phyloP scores from a whole-genome alignment of 768 basidiomycete genomes.

The Filobasidium wieringae region DNA sequence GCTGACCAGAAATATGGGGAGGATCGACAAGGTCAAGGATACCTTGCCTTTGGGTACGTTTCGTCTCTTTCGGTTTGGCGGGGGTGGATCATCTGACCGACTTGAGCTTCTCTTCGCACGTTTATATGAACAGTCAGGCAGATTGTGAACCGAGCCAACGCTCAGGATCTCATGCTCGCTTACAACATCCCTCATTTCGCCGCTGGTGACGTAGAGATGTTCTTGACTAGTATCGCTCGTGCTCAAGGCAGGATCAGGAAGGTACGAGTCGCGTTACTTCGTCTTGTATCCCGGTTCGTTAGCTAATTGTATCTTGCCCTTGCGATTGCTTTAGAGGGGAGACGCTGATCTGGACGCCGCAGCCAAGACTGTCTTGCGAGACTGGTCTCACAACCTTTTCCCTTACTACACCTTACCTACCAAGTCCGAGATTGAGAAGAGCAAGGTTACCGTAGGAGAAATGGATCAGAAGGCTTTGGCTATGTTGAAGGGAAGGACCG shows the following conservation, averaged over 20 bases:
- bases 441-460: constrained; percentile 35
- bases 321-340: constrained; percentile 48
- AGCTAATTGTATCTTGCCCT: too few relatives aligned
- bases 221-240: constrained; percentile 66
- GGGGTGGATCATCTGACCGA: neutral
- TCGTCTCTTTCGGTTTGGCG: neutral
- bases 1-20: constrained; percentile 63
- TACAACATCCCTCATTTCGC: constrained; percentile 73
- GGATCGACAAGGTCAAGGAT: constrained; percentile 75
- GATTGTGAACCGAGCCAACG: constrained; percentile 55
- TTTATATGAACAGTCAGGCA: constrained; percentile 46
- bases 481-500: constrained; percentile 49
- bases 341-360: constrained; percentile 60
- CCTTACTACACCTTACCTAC: constrained; percentile 59
- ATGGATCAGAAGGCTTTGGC: constrained; percentile 47
- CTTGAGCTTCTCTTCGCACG: neutral
- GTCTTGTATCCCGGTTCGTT: neutral
- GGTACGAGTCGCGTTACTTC: constrained; percentile 42
- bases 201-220: constrained; percentile 55
- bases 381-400: constrained; percentile 69
- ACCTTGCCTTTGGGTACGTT: constrained; percentile 55
- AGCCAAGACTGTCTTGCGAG: constrained; percentile 64
- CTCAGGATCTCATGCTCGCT: constrained; percentile 78
- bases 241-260: constrained; percentile 64
- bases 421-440: constrained; percentile 14